A percentile compares a stretch with the other conserved stretches of the same genome.
Evolutionary conservation across 192 early-diverging fungal genomes (phyloP).

Genomic region (Obelidium mucronatum): DNA sequence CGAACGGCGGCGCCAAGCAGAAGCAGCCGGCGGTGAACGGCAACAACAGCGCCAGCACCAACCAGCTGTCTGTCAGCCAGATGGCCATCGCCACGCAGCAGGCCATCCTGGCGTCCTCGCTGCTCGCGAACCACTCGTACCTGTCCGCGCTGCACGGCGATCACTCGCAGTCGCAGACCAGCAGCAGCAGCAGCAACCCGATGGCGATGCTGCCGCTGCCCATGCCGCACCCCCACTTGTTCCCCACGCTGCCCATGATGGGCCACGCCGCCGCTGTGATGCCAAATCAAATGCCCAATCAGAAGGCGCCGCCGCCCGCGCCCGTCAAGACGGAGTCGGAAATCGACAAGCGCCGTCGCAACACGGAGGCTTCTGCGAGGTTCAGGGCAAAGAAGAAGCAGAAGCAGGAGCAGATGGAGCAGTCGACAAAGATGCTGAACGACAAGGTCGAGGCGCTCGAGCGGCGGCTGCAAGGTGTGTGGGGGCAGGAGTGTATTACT

Average conservation of each 20-base stretch:
- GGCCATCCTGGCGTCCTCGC: conserved; percentile 32
- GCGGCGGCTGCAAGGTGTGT: conserved; percentile 52
- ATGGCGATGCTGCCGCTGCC: not conserved
- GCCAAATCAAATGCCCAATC: not conserved
- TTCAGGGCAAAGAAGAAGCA: conserved; percentile 96
- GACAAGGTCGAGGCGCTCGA: conserved; percentile 76
- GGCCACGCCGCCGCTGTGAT: not conserved
- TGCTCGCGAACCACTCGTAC: conserved; percentile 4
- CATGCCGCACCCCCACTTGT: not conserved
- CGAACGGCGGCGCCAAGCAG: not conserved
- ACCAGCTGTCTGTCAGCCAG: not conserved
- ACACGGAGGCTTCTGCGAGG: conserved; percentile 93
- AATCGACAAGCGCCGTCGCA: conserved; percentile 87
- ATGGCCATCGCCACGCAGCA: conserved; percentile 36
- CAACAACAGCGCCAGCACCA: not conserved
- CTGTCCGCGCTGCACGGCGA: not conserved
- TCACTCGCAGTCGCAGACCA: too few species aligned
- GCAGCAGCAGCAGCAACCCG: too few species aligned
- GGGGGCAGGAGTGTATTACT: not conserved
- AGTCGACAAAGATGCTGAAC: conserved; percentile 79
- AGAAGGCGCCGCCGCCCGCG: not conserved
- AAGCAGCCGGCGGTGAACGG: not conserved
- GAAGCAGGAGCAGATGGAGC: conserved; percentile 86
- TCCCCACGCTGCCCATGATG: not conserved
- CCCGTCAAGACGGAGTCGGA: conserved; percentile 23